Evolutionary conservation across 163 green algal genomes (phyloP).

Genomic region (Chloromonas sp.): DNA sequence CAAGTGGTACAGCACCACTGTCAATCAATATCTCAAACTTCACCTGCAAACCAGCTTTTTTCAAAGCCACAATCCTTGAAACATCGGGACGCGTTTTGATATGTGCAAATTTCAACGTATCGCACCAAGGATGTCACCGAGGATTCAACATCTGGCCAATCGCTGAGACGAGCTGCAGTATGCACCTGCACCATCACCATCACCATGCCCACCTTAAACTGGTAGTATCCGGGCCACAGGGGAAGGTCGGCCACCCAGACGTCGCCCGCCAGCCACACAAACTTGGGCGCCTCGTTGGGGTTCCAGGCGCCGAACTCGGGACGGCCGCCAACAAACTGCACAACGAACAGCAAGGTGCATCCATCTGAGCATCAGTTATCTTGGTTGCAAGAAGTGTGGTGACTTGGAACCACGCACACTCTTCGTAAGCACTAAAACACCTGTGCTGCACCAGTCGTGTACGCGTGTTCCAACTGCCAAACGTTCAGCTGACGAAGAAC

Average conservation of each 20-base stretch:
- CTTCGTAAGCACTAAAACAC: neutral
- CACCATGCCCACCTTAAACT: slow-evolving; percentile 2
- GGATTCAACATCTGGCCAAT: too few species aligned
- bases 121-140: too few species aligned
- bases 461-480: neutral
- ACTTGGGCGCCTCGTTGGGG: neutral
- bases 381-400: too few species aligned
- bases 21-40: too few species aligned
- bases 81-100: too few species aligned
- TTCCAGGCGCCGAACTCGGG: slow-evolving; percentile 5
- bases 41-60: too few species aligned
- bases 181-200: too few species aligned
- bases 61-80: too few species aligned
- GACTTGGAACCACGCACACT: neutral
- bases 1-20: too few species aligned
- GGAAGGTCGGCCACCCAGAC: slow-evolving; percentile 1
- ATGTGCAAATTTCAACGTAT: too few species aligned
- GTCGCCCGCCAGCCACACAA: neutral
- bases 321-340: slow-evolving; percentile 7
- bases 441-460: neutral
- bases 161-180: too few species aligned
- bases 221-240: slow-evolving; percentile 8
- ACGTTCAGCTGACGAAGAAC: neutral
- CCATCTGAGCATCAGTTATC: neutral
- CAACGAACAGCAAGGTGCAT: neutral